Evolutionary conservation across 2,329 filamentous ascomycete genomes (phyloP), one percentile per base, ranked within the genome.

Genomic region (Chlorencoelia australis): DNA sequence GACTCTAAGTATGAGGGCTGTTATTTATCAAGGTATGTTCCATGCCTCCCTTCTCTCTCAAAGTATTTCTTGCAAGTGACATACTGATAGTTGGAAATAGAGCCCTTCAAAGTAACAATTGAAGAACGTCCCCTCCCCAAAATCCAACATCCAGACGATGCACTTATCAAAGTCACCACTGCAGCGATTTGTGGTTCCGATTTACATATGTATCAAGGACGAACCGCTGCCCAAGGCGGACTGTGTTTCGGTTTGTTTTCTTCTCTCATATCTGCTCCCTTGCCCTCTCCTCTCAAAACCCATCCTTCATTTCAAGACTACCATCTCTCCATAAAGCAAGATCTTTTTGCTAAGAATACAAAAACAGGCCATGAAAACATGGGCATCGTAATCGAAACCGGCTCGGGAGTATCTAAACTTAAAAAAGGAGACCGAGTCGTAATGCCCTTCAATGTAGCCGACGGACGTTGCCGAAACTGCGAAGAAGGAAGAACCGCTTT

Each of bases 381-480:
- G 2, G 88, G 88, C 4, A 71, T 68, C 16, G 74, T 94, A 7
- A 69, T 78, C 21, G 73, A 82, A 44, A 64, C 70, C 29, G 87
- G 87, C 0, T 63, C 69, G 11, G 68, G 64, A 2, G 83, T 94
- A 30, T 78, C 72, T 50, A 73, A 68, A 0, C 66, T 94, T 45
- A 65, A 75, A 44, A 65, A 79, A 35, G 87, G 86, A 4, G 87
- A 94, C 58, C 74, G 75, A 50, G 68, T 94, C 20, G 84, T 94
- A 14, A 73, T 79, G 16, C 85, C 88, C 0, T 94, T 94, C 58
- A 94, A 86, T 16, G 68, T 73, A 20, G 86, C 80, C 11, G 89
- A 84, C 75, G 82, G 63, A 41, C 69, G 58, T 21, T 94, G 87
- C 61, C 94, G 88, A 62, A 94, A 91, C 64, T 94, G 88, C 65